A percentile compares a stretch with the other conserved stretches of the same genome.
These are phyloP conservation scores for Kwoniella dejecticola DNA, from an alignment of 768 basidiomycete genomes.

Conservation along the genomic window DNA sequence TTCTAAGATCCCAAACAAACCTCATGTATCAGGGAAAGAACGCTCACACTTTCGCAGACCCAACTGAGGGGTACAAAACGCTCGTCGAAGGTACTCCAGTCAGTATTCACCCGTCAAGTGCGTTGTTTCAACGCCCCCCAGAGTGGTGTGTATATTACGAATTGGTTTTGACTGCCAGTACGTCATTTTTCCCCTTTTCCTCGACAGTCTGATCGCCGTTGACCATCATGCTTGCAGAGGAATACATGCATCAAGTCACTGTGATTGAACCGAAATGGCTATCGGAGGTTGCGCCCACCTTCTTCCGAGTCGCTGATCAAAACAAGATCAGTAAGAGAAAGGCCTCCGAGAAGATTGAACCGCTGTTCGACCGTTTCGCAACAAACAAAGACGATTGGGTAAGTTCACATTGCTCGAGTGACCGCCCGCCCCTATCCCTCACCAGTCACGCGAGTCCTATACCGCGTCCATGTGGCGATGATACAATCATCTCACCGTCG, in stretches of 20 bases:
- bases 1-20: background rate
- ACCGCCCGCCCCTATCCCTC: background rate
- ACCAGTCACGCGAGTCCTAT: background rate
- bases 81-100: conserved; percentile 71
- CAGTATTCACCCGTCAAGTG: conserved; percentile 94
- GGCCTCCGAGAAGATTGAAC: conserved; percentile 74
- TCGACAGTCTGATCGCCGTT: background rate
- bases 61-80: conserved; percentile 89
- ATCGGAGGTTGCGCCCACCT: conserved; percentile 94
- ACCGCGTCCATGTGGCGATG: background rate
- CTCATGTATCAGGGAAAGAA: no score
- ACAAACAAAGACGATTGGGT: conserved; percentile 64
- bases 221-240: conserved; percentile 31
- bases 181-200: conserved; percentile 62
- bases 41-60: conserved; percentile 36
- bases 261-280: conserved; percentile 98
- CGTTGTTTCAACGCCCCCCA: conserved; percentile 89
- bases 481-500: background rate
- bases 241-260: conserved; percentile 63
- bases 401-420: conserved; percentile 9
- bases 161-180: conserved; percentile 90
- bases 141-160: conserved; percentile 78
- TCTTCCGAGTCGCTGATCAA: conserved; percentile 97
- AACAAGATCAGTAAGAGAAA: conserved; percentile 76
- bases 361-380: conserved; percentile 78